Percentiles rank a stretch among this genome's conserved stretches.
Evolutionary conservation across 768 basidiomycete genomes (phyloP).

Genomic region (Botryobasidium botryosum): DNA sequence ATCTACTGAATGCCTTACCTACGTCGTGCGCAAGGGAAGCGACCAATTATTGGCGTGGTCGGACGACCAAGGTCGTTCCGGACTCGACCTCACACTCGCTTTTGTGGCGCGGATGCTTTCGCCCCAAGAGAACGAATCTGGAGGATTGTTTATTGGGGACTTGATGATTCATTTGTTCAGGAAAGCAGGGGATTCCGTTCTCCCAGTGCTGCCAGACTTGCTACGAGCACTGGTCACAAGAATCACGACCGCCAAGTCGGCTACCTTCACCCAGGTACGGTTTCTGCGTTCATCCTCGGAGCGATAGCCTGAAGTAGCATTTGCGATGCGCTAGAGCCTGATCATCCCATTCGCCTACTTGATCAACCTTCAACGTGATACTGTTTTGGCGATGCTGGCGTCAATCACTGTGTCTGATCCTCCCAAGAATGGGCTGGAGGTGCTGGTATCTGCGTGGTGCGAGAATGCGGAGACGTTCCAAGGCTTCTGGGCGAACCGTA

Average conservation of each 20-base stretch:
- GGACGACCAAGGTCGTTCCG: constrained; percentile 46
- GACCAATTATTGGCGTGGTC: constrained; percentile 65
- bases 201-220: constrained; percentile 75
- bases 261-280: constrained; percentile 73
- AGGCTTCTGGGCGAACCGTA: constrained; percentile 81
- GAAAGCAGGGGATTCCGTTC: constrained; percentile 59
- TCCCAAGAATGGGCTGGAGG: constrained; percentile 53
- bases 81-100: constrained; percentile 55
- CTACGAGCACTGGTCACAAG: constrained; percentile 68
- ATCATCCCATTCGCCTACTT: constrained; percentile 89
- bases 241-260: constrained; percentile 73
- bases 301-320: neutral
- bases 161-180: constrained; percentile 85
- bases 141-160: constrained; percentile 85
- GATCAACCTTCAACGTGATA: constrained; percentile 70
- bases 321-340: constrained; percentile 39
- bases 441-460: constrained; percentile 85
- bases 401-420: constrained; percentile 33
- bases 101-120: constrained; percentile 65
- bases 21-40: constrained; percentile 75
- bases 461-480: constrained; percentile 91
- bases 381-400: constrained; percentile 63
- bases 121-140: constrained; percentile 68
- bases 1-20: constrained; percentile 63
- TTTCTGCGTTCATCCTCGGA: neutral